These are phyloP conservation scores for Sclerotinia nivalis DNA, from an alignment of 2,329 filamentous ascomycete genomes.

Conservation along the genomic window DNA sequence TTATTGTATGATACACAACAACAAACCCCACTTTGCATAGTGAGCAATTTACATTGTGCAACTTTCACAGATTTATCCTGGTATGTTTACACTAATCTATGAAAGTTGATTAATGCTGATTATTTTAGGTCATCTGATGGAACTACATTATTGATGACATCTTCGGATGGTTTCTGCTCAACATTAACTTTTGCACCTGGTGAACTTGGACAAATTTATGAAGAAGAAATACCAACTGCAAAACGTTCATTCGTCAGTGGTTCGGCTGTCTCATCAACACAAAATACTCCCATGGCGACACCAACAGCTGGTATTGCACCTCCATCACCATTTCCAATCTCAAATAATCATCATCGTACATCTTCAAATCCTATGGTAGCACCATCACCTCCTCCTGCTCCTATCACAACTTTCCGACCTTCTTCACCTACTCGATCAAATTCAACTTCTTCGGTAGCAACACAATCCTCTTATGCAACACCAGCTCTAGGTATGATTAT, in stretches of 20 bases:
- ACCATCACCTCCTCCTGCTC: slow-evolving; percentile 59
- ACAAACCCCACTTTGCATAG: slow-evolving; percentile 86
- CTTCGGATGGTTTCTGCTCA: slow-evolving; percentile 96
- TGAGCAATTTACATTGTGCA: slow-evolving; percentile 95
- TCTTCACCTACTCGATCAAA: slow-evolving; percentile 83
- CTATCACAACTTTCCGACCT: slow-evolving; percentile 57
- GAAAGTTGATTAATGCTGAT: slow-evolving; percentile 20
- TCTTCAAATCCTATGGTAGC: slow-evolving; percentile 60
- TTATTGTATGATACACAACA: slow-evolving; percentile 97
- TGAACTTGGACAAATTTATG: slow-evolving; percentile 82
- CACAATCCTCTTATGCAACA: slow-evolving; percentile 54
- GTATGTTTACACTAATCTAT: slow-evolving; percentile 55
- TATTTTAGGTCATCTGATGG: slow-evolving; percentile 69
- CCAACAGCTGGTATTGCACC: slow-evolving; percentile 63
- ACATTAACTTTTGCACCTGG: slow-evolving; percentile 79
- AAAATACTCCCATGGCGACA: slow-evolving; percentile 70
- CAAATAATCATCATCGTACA: slow-evolving; percentile 55
- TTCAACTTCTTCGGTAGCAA: slow-evolving; percentile 77
- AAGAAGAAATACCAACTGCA: slow-evolving; percentile 59
- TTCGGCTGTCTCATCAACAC: slow-evolving; percentile 52
- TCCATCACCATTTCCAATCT: slow-evolving; percentile 54
- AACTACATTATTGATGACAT: slow-evolving; percentile 85
- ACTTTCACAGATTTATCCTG: slow-evolving; percentile 96
- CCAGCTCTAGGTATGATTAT: slow-evolving; percentile 51
- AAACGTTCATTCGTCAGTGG: slow-evolving; percentile 46